Base-by-base conservation (phyloP, 805 yeast genomes). In the Ogataea zsoltii region DNA sequence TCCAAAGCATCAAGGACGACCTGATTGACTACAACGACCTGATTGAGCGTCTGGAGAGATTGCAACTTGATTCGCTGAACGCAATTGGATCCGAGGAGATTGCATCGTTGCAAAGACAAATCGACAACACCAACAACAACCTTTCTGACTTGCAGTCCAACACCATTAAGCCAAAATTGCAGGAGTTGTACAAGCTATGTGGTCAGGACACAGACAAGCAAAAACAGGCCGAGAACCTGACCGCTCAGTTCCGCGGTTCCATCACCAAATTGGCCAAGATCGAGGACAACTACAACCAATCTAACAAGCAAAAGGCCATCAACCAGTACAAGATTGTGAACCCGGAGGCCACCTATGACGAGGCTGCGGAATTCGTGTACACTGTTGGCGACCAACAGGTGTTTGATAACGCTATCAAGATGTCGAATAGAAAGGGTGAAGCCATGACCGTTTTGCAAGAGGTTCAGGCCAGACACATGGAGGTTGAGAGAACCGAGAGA, bases 401-500 rank as follows among this genome's bases (percentile, higher is more conserved):
- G 58, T 94, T 94, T 71, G 89, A 95, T 48, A 96, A 90, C 69
- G 97, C 97, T 14, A 75, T 89, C 53, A 74, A 85, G 72, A 85
- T 85, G 68, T 83, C 90, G 44, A 87, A 88, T 63, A 83, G 96
- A 70, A 80, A 90, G 63, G 96, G 96, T 57, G 97, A 94, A 70
- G 97, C 98, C 34, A 82, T 94, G 67, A 82, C 97, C 28, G 98
- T 95, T 2, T 77, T 94, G 58, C 88, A 89, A 60, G 98, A 94
- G 71, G 98, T 94, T 46, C 97, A 92, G 71, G 83, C 87, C 41
- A 84, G 99, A 72, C 98, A 94, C 72, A 84, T 86, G 65, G 98
- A 94, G 72, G 81, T 94, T 62, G 86, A 88, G 72, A 88, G 89
- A 74, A 85, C 94, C 69, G 98, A 92, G 70, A 83, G 88, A 71